A percentile compares a stretch with the other conserved stretches of the same genome.
Evolutionary conservation across 129 eudicot genomes (phyloP).

Genomic region (Apium graveolens): DNA sequence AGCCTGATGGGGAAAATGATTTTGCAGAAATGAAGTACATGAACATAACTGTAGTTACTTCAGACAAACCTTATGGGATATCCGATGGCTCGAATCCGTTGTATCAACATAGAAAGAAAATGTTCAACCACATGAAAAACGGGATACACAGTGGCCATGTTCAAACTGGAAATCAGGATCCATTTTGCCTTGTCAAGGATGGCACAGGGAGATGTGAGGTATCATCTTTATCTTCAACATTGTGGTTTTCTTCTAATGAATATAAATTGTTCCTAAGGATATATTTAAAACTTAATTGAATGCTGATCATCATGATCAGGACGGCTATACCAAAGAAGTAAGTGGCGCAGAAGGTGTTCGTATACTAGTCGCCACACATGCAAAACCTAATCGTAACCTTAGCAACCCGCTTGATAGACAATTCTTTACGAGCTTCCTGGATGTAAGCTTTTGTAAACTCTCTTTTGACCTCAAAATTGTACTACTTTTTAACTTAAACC

Average conservation of each 20-base stretch:
- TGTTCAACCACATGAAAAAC: constrained; percentile 35
- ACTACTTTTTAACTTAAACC: too few species aligned
- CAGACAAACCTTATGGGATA: constrained; percentile 69
- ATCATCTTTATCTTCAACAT: neutral
- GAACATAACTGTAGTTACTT: constrained; percentile 74
- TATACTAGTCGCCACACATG: constrained; percentile 58
- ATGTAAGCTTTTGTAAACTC: constrained; percentile 38
- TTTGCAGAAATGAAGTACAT: constrained; percentile 83
- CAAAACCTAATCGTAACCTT: constrained; percentile 49
- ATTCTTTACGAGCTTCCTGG: constrained; percentile 54
- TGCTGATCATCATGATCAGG: constrained; percentile 48
- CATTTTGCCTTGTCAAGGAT: constrained; percentile 51
- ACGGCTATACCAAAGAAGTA: constrained; percentile 61
- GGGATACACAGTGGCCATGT: constrained; percentile 95
- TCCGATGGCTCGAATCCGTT: constrained; percentile 71
- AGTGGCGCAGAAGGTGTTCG: constrained; percentile 44
- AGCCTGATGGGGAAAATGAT: constrained; percentile 45
- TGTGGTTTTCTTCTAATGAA: neutral
- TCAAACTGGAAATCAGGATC: constrained; percentile 65
- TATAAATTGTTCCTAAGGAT: neutral
- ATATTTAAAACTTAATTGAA: neutral
- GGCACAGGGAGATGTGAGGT: constrained; percentile 75
- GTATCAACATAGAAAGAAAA: constrained; percentile 40
- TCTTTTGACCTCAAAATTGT: neutral
- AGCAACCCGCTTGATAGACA: constrained; percentile 49